Base-by-base conservation (phyloP, 768 basidiomycete genomes). In the Tylopilus sp. region DNA sequence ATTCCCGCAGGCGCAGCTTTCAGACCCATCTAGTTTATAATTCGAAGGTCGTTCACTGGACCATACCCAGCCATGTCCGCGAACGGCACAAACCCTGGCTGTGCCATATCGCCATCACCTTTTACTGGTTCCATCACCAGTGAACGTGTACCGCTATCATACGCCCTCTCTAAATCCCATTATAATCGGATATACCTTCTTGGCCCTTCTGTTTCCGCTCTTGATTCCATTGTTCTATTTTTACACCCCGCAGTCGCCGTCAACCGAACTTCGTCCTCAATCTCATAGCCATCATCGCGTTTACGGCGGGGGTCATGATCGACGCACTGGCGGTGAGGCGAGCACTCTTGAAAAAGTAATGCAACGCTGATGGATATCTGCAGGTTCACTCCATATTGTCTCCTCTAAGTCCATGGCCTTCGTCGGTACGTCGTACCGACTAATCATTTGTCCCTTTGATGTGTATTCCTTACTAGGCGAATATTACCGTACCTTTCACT, bases 251-350 rank as follows among this genome's bases (percentile, higher is more conserved):
- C 51, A 56, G 64, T 22, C 63, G 68, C n/a, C 37, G 57, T 4
- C 58, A 58, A 11, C 61, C 67, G 1, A 67, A 71, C 30, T 69
- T 71, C 43, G 57, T 67, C n/a, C 64, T 69, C 41, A 71, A 69
- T 28, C 57, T 67, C 3, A 24, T 57, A 4, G 55, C 21, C 36
- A 55, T 69, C 34, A 38, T 69, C 4, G 66, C 61, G 21, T 60
- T 67, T 10, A 26, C 45, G 5, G 61, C 52, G 12, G 66, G 67
- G 8, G n/a, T 50, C 6, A 51, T 70, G 48, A 48, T 60, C 2
- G 68, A 68, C 14, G 38, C 57, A 24, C 2, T 50, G 19, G 55
- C 53, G 3, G 67, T 69, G 44, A 63, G 63, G 13, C 6, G 4
- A 24, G 5, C 17, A 37, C 4, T 17, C 21, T 6, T 29, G 8